Evolutionary conservation across 768 basidiomycete species (phyloP).

Genomic region (Austroboletus festivus): DNA sequence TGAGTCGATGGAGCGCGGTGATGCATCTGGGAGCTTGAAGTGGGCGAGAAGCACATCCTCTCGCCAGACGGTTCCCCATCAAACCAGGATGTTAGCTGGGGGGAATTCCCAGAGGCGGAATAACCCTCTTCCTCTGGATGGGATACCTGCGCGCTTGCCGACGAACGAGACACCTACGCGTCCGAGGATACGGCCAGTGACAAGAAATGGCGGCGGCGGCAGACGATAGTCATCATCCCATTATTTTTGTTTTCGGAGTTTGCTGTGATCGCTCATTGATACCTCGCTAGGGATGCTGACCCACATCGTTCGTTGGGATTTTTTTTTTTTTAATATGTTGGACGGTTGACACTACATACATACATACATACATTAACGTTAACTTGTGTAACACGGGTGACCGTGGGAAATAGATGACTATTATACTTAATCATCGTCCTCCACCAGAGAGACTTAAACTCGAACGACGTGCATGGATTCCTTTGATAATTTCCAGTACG

Average conservation of each 20-base stretch:
- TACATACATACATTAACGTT: background rate
- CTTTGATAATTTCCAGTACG: constrained; percentile 84
- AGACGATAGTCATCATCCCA: constrained; percentile 12
- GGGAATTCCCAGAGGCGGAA: constrained; percentile 26
- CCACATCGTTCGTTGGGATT: constrained; percentile 15
- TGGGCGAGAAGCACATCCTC: constrained; percentile 27
- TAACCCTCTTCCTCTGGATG: constrained; percentile 26
- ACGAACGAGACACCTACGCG: constrained; percentile 61
- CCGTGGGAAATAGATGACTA: constrained; percentile 27
- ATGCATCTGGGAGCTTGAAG: constrained; percentile 27
- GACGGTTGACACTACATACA: constrained; percentile 2
- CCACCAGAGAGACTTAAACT: constrained; percentile 2
- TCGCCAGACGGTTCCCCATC: too few species aligned
- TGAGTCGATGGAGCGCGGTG: constrained; percentile 31
- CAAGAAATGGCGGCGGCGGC: constrained; percentile 43
- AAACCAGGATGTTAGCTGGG: constrained; percentile 16
- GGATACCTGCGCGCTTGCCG: constrained; percentile 36
- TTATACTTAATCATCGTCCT: constrained; percentile 3
- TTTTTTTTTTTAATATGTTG: too few species aligned
- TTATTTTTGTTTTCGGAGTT: constrained; percentile 9
- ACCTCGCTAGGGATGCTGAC: constrained; percentile 1
- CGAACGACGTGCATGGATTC: constrained; percentile 57
- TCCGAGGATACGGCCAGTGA: constrained; percentile 47
- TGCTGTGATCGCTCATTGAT: constrained; percentile 9
- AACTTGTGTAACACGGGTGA: background rate